These are phyloP conservation scores for Dioscorea zingiberensis DNA, from an alignment of 106 monocot species.

Conservation along the genomic window DNA sequence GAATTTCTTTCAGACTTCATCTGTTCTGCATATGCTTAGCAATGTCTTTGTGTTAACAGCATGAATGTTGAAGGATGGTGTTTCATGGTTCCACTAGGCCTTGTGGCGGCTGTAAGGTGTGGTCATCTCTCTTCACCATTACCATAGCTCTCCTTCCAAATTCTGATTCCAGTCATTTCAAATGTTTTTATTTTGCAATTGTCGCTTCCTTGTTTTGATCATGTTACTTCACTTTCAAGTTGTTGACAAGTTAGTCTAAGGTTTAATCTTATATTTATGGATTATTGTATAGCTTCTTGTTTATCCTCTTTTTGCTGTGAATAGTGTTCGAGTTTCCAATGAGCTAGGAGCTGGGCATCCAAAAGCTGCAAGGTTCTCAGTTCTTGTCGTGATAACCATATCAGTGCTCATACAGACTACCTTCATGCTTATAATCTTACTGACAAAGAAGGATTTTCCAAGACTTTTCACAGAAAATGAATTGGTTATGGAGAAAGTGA, in stretches of 20 bases:
- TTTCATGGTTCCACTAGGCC: constrained; percentile 37
- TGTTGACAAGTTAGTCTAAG: too few relatives aligned
- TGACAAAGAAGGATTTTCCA: constrained; percentile 17
- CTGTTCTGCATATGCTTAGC: too few relatives aligned
- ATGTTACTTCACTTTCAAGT: too few relatives aligned
- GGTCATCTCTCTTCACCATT: neutral
- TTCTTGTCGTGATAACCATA: constrained; percentile 14
- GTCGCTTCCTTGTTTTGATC: too few relatives aligned
- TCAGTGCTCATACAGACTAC: constrained; percentile 21
- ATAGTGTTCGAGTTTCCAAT: constrained; percentile 37
- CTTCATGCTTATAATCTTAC: constrained; percentile 16
- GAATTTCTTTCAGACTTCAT: too few relatives aligned
- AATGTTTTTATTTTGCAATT: too few relatives aligned
- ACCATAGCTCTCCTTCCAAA: too few relatives aligned
- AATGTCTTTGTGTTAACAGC: constrained; percentile 6
- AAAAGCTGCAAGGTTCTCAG: constrained; percentile 31
- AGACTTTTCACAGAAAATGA: constrained; percentile 15
- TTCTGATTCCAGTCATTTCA: too few relatives aligned
- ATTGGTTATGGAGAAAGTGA: constrained; percentile 15
- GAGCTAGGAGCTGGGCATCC: constrained; percentile 37
- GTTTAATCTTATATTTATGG: too few relatives aligned
- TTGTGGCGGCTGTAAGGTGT: constrained; percentile 30
- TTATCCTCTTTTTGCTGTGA: neutral
- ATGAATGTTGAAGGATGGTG: constrained; percentile 40
- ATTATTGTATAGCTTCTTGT: neutral